These are phyloP conservation scores for Echinochloa phyllopogon DNA, from an alignment of 176 grass and related monocot species.

Conservation along the genomic window DNA sequence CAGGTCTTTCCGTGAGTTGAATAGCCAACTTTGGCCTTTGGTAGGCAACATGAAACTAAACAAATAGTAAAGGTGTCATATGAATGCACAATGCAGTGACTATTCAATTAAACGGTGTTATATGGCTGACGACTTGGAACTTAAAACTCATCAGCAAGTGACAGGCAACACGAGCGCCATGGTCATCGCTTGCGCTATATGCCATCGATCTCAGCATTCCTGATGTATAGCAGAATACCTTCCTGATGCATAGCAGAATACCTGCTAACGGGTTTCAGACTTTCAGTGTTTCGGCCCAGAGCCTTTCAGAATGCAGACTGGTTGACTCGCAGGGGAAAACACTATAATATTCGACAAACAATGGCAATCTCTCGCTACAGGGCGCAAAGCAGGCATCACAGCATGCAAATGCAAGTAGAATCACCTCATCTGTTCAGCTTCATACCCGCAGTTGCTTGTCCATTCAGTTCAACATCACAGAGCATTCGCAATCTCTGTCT, in stretches of 20 bases:
- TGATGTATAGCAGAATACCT: background rate
- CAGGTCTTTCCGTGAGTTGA: background rate
- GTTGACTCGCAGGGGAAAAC: background rate
- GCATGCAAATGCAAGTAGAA: background rate
- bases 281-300: background rate
- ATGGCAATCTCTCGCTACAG: background rate
- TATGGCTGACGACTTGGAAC: background rate
- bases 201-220: too few relatives aligned
- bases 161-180: background rate
- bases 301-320: background rate
- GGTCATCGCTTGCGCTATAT: too few relatives aligned
- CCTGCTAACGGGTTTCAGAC: background rate
- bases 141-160: background rate
- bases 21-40: background rate
- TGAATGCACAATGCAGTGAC: conserved; percentile 48
- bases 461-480: background rate
- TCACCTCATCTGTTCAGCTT: background rate
- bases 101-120: too few relatives aligned
- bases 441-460: background rate
- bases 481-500: background rate
- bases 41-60: conserved; percentile 32
- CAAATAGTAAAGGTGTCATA: conserved; percentile 51
- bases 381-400: background rate
- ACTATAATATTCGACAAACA: background rate
- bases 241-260: too few relatives aligned